Evolutionary conservation across 2,329 filamentous ascomycete species (phyloP).

Genomic region (Trichoderma sp.): DNA sequence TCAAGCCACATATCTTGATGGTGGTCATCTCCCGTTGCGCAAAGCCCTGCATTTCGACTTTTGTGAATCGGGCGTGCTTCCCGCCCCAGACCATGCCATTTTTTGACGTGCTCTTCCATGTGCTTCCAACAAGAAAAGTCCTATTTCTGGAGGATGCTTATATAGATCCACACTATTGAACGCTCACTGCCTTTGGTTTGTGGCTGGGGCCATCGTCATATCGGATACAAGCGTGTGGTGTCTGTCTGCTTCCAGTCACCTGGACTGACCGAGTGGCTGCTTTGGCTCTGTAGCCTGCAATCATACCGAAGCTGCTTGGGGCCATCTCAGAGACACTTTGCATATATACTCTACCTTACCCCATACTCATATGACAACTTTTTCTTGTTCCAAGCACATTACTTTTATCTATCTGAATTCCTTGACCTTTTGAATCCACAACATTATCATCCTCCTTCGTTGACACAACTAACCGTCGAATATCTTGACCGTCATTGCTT

Average conservation of each 20-base stretch:
- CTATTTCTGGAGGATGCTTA: conserved; percentile 23
- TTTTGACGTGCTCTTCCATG: conserved; percentile 21
- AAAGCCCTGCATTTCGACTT: neutral
- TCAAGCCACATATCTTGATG: conserved; percentile 21
- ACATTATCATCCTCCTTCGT: neutral
- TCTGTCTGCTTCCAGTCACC: conserved; percentile 24
- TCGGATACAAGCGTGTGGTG: conserved; percentile 8
- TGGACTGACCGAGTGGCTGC: conserved; percentile 25
- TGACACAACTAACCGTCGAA: neutral
- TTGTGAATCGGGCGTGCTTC: conserved; percentile 14
- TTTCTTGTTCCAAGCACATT: neutral
- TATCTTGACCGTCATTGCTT: neutral
- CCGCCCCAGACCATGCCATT: conserved; percentile 22
- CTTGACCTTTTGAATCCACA: neutral
- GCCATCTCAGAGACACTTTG: conserved; percentile 18
- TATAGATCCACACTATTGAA: neutral
- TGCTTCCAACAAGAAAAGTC: conserved; percentile 19
- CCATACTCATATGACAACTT: conserved; percentile 11
- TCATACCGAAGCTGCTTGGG: conserved; percentile 9
- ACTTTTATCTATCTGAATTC: conserved; percentile 3
- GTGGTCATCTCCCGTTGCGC: conserved; percentile 15
- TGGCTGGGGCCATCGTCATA: conserved; percentile 20
- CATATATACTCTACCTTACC: neutral
- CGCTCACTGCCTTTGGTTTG: neutral
- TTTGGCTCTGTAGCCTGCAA: neutral